A percentile compares a stretch with the other conserved stretches of the same genome.
Conservation (phyloP, 2,329 filamentous ascomycete genomes). For the Alternaria hordeiaustralica region DNA sequence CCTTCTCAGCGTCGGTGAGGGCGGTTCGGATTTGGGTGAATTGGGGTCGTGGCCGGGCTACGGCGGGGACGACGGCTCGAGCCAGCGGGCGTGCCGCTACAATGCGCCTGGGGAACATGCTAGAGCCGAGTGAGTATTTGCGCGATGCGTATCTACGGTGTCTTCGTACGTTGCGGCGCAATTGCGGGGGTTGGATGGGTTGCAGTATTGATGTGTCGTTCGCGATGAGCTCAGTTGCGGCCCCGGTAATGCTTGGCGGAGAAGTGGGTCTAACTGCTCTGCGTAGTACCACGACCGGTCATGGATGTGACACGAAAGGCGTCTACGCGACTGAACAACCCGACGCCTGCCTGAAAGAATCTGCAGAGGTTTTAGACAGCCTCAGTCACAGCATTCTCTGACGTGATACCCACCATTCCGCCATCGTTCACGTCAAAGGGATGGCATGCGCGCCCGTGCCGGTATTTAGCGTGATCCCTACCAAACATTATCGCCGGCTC, state of each 20-base stretch:
- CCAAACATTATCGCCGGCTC: constrained; percentile 16
- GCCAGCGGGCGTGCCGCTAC: constrained; percentile 51
- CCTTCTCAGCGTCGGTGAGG: constrained; percentile 39
- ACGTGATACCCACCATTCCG: not conserved
- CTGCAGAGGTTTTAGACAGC: not conserved
- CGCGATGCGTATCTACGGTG: constrained; percentile 15
- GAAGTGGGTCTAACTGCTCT: constrained; percentile 13
- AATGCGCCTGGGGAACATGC: constrained; percentile 54
- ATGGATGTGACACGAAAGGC: constrained; percentile 9
- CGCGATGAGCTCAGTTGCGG: constrained; percentile 37
- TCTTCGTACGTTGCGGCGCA: constrained; percentile 37
- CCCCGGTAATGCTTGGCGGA: constrained; percentile 18
- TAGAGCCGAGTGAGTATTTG: constrained; percentile 51
- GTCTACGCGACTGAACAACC: constrained; percentile 11
- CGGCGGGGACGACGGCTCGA: constrained; percentile 42
- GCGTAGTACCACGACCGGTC: constrained; percentile 3
- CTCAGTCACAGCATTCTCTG: not conserved
- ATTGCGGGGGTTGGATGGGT: constrained; percentile 22
- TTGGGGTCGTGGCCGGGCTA: constrained; percentile 36
- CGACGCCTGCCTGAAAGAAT: not conserved
- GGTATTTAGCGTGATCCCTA: constrained; percentile 18
- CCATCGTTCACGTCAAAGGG: constrained; percentile 5
- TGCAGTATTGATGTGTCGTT: constrained; percentile 32
- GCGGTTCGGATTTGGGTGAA: constrained; percentile 48
- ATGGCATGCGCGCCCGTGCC: constrained; percentile 12